These are phyloP conservation scores for Leptographium procerum DNA, from an alignment of 2,329 filamentous ascomycete genomes.

Conservation along the genomic window DNA sequence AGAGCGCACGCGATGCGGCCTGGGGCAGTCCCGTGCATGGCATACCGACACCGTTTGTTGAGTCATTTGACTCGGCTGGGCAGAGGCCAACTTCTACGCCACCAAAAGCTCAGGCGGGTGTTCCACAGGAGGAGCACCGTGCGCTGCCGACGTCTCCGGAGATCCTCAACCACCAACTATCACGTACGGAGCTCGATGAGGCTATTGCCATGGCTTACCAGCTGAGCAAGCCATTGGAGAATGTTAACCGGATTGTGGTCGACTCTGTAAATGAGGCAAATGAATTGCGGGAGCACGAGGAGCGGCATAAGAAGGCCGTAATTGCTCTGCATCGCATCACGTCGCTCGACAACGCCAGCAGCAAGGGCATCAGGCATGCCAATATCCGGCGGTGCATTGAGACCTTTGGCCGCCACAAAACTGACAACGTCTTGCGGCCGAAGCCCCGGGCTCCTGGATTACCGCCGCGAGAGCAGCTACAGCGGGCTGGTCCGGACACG, in stretches of 20 bases:
- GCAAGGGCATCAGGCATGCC: constrained; percentile 65
- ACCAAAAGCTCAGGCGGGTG: constrained; percentile 27
- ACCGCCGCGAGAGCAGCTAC: constrained; percentile 25
- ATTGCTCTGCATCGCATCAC: constrained; percentile 73
- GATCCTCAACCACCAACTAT: constrained; percentile 68
- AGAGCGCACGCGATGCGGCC: constrained; percentile 49
- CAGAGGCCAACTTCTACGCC: constrained; percentile 28
- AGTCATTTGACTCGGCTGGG: constrained; percentile 62
- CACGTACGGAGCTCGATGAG: constrained; percentile 51
- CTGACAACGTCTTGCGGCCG: constrained; percentile 57
- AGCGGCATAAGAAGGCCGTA: constrained; percentile 54
- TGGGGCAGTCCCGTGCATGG: constrained; percentile 74
- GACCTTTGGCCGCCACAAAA: constrained; percentile 83
- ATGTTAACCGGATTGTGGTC: constrained; percentile 21
- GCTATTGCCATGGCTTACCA: constrained; percentile 57
- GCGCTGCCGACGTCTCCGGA: constrained; percentile 35
- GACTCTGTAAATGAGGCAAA: constrained; percentile 30
- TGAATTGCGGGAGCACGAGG: constrained; percentile 32
- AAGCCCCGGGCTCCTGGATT: constrained; percentile 40
- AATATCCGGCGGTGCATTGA: constrained; percentile 80
- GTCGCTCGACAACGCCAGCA: constrained; percentile 62
- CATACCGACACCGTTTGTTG: constrained; percentile 67
- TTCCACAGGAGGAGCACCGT: constrained; percentile 25
- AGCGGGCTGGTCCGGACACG: constrained; percentile 78
- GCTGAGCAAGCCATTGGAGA: constrained; percentile 47